Conservation (phyloP, 140 eudicot species). For the Flaveria floridana region DNA sequence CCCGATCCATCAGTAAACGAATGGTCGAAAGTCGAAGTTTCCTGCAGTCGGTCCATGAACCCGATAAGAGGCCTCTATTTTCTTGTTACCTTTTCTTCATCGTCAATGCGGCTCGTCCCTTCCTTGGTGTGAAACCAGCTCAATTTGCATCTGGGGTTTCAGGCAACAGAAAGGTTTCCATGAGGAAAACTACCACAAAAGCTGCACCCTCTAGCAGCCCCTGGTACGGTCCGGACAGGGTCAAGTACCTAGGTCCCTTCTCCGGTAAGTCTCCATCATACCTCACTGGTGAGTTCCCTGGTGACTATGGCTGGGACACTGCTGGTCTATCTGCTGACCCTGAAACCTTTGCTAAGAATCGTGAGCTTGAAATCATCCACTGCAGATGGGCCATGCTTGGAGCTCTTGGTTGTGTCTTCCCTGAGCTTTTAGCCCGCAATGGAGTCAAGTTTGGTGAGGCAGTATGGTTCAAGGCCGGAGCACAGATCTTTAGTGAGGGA, state of each 20-base stretch:
- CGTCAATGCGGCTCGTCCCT: no score
- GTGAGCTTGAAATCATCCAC: conserved; percentile 36
- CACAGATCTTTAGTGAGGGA: conserved; percentile 27
- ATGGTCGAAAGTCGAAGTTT: no score
- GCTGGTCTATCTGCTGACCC: conserved; percentile 33
- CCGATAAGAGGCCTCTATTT: no score
- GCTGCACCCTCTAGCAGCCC: conserved; percentile 14
- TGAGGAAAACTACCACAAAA: conserved; percentile 26
- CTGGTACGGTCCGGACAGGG: conserved; percentile 27
- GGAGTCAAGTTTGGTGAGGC: conserved; percentile 37
- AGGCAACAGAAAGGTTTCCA: neutral
- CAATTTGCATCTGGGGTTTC: no score
- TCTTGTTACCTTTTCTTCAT: no score
- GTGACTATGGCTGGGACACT: conserved; percentile 36
- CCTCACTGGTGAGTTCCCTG: conserved; percentile 31
- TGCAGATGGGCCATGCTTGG: conserved; percentile 38
- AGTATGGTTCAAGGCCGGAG: conserved; percentile 29
- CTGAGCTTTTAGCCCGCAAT: conserved; percentile 31
- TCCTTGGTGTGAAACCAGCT: neutral
- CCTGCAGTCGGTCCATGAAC: no score
- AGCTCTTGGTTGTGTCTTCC: conserved; percentile 35
- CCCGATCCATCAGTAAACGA: no score
- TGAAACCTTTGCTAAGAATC: conserved; percentile 33
- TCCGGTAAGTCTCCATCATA: conserved; percentile 24
- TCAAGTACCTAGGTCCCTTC: conserved; percentile 35